Base-by-base conservation (phyloP, 371 early-diverging fungal genomes). In the Rhizopus sp. region DNA sequence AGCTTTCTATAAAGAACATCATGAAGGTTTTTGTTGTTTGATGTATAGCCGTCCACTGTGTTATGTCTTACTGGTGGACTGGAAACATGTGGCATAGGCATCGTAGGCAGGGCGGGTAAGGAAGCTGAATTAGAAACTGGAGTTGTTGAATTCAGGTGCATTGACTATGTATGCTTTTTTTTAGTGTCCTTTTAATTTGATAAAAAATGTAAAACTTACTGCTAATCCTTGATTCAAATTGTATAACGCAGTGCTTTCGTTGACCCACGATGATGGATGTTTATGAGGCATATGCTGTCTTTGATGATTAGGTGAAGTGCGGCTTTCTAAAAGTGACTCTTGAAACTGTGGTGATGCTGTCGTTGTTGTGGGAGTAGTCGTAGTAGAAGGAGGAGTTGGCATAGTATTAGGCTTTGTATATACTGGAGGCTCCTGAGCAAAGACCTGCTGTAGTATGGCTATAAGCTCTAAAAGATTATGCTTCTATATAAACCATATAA, bases 361-460 rank as follows among this genome's bases (percentile, higher is more conserved):
- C n/a, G 46, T 47, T 38, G 48, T 45, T 55, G 40, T 23, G 23
- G 23, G 23, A 23, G 23, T 23, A 23, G 23, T 23, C 23, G 23
- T 23, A 23, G 23, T 23, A 23, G 23, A 23, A 48, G 33, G 41
- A 41, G 41, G 62, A 53, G 55, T 50, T 37, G 56, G 52, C 13
- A 66, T 59, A n/a, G 54, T 53, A 1, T 61, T 72, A 29, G 87
- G 82, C 57, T 86, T 87, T 32, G 90, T 82, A 59, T 89, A 92
- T 7, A 92, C 91, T 16, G 93, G 93, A 31, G 93, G 92, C 58
- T 91, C 91, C 46, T 75, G 76, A 0, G 83, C 74, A 75, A 93
- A 93, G 12, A 90, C 76, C 31, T 76, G 78, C 62, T 92, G 91
- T 40, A 93, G 66, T 46, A 87, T 79, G 17, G 79, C 73, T 39